These are phyloP conservation scores for Pythium utonaiense DNA, from an alignment of 352 stramenopile genomes.

Conservation along the genomic window DNA sequence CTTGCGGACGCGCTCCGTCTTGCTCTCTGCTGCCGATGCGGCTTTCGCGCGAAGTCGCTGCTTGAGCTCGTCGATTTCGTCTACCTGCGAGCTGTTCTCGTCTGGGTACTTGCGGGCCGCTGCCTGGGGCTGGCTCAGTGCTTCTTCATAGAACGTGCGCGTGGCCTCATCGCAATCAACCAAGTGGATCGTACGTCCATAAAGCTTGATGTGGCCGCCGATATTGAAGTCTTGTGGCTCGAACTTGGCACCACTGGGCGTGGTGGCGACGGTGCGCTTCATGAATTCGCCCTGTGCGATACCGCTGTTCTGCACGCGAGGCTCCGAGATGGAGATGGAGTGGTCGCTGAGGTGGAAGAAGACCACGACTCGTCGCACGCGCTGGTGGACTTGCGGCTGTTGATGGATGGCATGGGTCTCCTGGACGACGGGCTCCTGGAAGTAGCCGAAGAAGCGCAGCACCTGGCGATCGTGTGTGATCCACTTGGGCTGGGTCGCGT, in stretches of 20 bases:
- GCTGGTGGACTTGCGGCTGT: conserved; percentile 17
- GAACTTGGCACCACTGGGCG: conserved; percentile 35
- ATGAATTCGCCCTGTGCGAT: conserved; percentile 89
- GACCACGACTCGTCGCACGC: conserved; percentile 60
- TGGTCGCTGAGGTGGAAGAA: conserved; percentile 84
- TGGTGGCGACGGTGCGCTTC: conserved; percentile 49
- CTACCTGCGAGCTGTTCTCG: conserved; percentile 44
- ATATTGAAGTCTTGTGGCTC: conserved; percentile 76
- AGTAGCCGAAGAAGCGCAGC: conserved; percentile 90
- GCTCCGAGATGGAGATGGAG: conserved; percentile 87
- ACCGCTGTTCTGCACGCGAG: conserved; percentile 82
- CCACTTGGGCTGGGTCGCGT: conserved; percentile 52
- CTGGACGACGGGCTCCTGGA: conserved; percentile 58
- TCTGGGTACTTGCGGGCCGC: conserved; percentile 71
- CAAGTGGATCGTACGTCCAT: conserved; percentile 76
- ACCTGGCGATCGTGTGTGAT: conserved; percentile 78
- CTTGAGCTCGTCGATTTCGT: conserved; percentile 61
- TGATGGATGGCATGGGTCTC: conserved; percentile 17
- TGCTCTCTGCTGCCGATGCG: conserved; percentile 27
- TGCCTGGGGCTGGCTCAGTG: conserved; percentile 31
- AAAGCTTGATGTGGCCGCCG: conserved; percentile 70
- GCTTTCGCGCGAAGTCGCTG: conserved; percentile 29
- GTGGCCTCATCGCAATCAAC: conserved; percentile 89
- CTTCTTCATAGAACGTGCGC: conserved; percentile 73
- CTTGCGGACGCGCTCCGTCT: conserved; percentile 52